Percentiles rank a stretch among this genome's conserved stretches.
These are phyloP conservation scores for Carex littledalei DNA, from an alignment of 176 grass and related monocot genomes.

Conservation along the genomic window DNA sequence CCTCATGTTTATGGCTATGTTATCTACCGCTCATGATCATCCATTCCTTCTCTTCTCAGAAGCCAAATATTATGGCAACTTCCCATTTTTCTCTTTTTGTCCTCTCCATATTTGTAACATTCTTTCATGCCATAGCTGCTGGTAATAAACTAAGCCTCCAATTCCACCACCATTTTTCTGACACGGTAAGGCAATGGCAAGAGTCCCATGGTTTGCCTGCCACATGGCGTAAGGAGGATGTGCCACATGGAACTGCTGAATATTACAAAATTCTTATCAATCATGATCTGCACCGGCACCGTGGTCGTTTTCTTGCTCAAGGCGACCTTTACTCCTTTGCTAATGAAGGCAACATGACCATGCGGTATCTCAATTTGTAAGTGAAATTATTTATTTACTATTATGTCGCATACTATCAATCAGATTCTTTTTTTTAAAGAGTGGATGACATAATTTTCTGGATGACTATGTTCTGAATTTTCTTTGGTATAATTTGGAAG, in stretches of 20 bases:
- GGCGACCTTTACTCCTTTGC: slow-evolving; percentile 40
- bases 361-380: slow-evolving; percentile 19
- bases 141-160: slow-evolving; percentile 48
- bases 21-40: neutral
- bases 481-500: slow-evolving; percentile 19
- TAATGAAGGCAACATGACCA: slow-evolving; percentile 33
- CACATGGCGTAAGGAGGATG: slow-evolving; percentile 1
- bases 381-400: neutral
- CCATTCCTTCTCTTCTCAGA: neutral
- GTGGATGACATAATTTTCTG: neutral
- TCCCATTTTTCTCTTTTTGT: neutral
- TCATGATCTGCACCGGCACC: slow-evolving; percentile 41
- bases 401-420: neutral
- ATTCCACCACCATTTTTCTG: slow-evolving; percentile 67
- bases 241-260: slow-evolving; percentile 27
- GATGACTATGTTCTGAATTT: neutral
- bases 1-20: neutral
- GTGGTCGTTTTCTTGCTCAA: slow-evolving; percentile 31
- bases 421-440: neutral
- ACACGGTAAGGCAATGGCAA: slow-evolving; percentile 45
- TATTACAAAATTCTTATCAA: slow-evolving; percentile 53
- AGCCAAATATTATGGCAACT: neutral
- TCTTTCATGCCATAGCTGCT: neutral
- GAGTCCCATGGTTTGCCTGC: slow-evolving; percentile 30
- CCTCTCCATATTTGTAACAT: neutral